Conservation (phyloP, 257 asterid genomes). For the Cruciata laevipes region DNA sequence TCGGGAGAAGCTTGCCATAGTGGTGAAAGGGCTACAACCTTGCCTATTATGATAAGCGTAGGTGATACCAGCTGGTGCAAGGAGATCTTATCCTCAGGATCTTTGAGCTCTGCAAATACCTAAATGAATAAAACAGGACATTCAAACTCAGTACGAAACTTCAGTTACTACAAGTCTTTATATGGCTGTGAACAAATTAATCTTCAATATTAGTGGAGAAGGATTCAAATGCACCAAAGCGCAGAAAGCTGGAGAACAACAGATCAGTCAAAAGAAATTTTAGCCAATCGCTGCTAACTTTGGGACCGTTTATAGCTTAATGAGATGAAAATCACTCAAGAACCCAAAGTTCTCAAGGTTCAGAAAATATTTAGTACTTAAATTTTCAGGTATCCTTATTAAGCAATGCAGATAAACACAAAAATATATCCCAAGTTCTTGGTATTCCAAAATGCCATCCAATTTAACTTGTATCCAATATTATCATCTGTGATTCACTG, state of each 20-base stretch:
- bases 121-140: slow-evolving; percentile 14
- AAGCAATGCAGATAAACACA: no score
- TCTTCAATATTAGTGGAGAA: not conserved
- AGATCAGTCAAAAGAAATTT: not conserved
- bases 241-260: not conserved
- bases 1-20: slow-evolving; percentile 46
- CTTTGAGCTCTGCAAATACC: slow-evolving; percentile 71
- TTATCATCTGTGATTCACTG: no score
- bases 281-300: not conserved
- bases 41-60: slow-evolving; percentile 67
- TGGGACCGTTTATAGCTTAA: not conserved
- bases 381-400: not conserved
- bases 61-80: no score
- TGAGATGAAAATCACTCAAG: not conserved
- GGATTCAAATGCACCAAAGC: not conserved
- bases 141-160: not conserved
- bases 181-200: no score
- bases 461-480: no score
- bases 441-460: no score
- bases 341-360: not conserved
- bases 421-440: no score
- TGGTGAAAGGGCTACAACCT: slow-evolving; percentile 81
- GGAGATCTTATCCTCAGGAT: no score
- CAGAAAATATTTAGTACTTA: not conserved
- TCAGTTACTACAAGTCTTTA: no score